Evolutionary conservation across 768 basidiomycete genomes (phyloP).

Genomic region (Boletus pseudopeckii): DNA sequence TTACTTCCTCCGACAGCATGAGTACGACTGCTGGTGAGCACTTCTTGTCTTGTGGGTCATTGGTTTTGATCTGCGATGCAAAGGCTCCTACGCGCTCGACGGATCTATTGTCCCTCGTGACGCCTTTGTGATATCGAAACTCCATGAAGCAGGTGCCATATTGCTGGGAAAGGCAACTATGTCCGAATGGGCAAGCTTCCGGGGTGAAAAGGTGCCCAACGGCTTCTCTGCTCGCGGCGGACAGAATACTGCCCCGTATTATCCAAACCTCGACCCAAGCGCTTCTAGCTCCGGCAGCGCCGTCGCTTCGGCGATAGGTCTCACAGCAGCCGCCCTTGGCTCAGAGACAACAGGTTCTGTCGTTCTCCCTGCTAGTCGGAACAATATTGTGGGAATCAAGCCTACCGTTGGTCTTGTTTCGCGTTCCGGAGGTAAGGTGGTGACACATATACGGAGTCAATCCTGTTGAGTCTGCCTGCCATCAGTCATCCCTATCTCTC

Average conservation of each 20-base stretch:
- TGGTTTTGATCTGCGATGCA: constrained; percentile 1
- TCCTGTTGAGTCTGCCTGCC: background rate
- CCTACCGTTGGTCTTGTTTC: constrained; percentile 43
- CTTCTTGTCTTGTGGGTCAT: background rate
- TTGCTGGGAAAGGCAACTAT: constrained; percentile 41
- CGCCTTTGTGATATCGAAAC: constrained; percentile 31
- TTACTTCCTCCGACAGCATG: constrained; percentile 35
- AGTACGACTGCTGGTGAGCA: constrained; percentile 49
- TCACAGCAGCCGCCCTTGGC: constrained; percentile 43
- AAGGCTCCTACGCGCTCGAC: constrained; percentile 38
- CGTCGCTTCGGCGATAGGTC: constrained; percentile 42
- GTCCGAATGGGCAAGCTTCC: constrained; percentile 43
- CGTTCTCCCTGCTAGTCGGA: constrained; percentile 39
- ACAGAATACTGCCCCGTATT: constrained; percentile 41
- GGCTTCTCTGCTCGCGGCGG: constrained; percentile 49
- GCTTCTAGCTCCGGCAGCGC: constrained; percentile 45
- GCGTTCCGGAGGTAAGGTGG: constrained; percentile 33
- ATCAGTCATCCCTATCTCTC: constrained; percentile 46
- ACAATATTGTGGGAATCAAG: constrained; percentile 45
- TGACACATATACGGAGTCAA: background rate
- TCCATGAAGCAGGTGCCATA: constrained; percentile 35
- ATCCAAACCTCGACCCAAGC: constrained; percentile 38
- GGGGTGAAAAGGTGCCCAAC: constrained; percentile 33
- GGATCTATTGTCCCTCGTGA: constrained; percentile 38
- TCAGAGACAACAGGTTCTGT: constrained; percentile 50